These are phyloP conservation scores for Trichodelitschia bisporula DNA, from an alignment of 495 filamentous ascomycete genomes.

Conservation along the genomic window DNA sequence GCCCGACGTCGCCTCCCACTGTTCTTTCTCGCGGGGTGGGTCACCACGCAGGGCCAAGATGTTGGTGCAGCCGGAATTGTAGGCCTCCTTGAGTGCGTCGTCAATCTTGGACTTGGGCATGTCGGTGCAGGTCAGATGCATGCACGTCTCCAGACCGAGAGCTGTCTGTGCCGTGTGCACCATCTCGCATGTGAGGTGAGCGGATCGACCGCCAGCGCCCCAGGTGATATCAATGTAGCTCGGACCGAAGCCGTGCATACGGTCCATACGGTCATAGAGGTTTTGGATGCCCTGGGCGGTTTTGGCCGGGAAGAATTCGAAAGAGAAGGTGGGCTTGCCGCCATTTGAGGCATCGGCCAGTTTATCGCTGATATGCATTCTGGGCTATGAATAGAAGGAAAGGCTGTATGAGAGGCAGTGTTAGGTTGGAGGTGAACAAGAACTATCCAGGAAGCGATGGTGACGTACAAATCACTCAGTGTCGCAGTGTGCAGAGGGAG, in stretches of 20 bases:
- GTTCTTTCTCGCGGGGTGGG: slow-evolving; percentile 80
- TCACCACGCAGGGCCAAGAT: slow-evolving; percentile 90
- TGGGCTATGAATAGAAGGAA: slow-evolving; percentile 4
- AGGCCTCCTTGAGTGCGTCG: slow-evolving; percentile 63
- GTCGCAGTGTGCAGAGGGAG: not conserved
- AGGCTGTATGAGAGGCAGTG: not conserved
- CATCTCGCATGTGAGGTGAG: slow-evolving; percentile 92
- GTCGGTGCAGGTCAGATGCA: slow-evolving; percentile 97
- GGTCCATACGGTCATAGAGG: slow-evolving; percentile 97
- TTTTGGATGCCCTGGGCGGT: slow-evolving; percentile 98
- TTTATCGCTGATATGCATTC: slow-evolving; percentile 82
- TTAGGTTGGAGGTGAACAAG: not conserved
- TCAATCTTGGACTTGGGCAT: slow-evolving; percentile 87
- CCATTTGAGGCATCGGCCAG: slow-evolving; percentile 55
- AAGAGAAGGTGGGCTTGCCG: slow-evolving; percentile 71
- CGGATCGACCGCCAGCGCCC: slow-evolving; percentile 83
- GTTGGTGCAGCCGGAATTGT: slow-evolving; percentile 91
- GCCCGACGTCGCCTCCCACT: slow-evolving; percentile 66
- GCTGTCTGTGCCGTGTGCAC: slow-evolving; percentile 90
- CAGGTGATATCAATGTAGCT: slow-evolving; percentile 97
- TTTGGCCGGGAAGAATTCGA: slow-evolving; percentile 99
- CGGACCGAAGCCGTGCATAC: slow-evolving; percentile 85
- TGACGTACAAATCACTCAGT: not conserved
- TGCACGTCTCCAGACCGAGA: slow-evolving; percentile 91
- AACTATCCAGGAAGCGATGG: not conserved